Base-by-base conservation (phyloP, 345 rosid species). In the Triadica sebifera region DNA sequence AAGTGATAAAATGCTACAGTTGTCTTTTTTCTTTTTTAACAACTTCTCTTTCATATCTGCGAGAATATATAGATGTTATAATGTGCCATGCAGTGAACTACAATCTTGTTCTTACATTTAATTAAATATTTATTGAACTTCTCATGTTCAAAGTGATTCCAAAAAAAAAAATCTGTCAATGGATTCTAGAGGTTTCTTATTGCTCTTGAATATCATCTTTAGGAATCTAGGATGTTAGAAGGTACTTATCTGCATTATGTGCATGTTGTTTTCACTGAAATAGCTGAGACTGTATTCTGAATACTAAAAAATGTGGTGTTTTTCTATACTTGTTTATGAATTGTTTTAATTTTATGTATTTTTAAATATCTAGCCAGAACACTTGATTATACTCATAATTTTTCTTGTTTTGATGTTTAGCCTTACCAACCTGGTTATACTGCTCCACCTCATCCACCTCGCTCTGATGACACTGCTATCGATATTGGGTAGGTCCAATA, bases 351-450 rank as follows among this genome's bases (percentile, higher is more conserved):
- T 57, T 24, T 15, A 7, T 5, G 17, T 12, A 2, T 10, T 17
- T 43, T 59, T 37, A 12, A 63, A 67, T 22, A 22, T 19, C 17
- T 16, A 20, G 49, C 45, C 49, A 10, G 43, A 43, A 62, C 6
- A 52, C 34, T 45, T 65, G 78, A 64, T 29, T 7, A 6, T 68
- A 8, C 49, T 75, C 34, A n/a, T 62, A 20, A 43, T 38, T 17
- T 25, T 84, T 73, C 24, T 67, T 16, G 19, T 22, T 82, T 12
- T 86, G 53, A 52, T 79, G 16, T 20, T 24, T 74, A 95, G 97
- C 86, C 89, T 76, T 95, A 93, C 74, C 89, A 90, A 78, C 85
- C 89, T 79, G 94, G 90, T 74, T 95, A 91, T 73, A 95, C 93
- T 22, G 90, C 94, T 74, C 94, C 94, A 72, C 88, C 92, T 75